Evolutionary conservation across 768 basidiomycete genomes (phyloP), one percentile per base, ranked within the genome.

Genomic region (Boletus huronensis): DNA sequence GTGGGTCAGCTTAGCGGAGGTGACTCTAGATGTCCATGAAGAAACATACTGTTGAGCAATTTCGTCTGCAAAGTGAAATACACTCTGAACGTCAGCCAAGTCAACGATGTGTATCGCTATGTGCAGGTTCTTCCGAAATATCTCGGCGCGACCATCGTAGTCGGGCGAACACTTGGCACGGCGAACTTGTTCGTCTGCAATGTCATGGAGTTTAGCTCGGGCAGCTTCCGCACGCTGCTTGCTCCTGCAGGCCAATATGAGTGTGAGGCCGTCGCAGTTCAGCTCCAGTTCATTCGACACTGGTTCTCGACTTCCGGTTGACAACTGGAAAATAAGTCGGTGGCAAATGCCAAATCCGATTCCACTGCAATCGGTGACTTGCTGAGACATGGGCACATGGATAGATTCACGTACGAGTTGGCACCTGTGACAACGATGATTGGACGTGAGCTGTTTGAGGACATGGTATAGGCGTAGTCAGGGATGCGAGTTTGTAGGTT

Each of bases 271-370:
- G 17, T 78, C 74, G 60, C 76, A 82, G 8, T 70, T 68, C 13
- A 61, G 51, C 38, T 56, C 66, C 57, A 53, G 53, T 53, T 52
- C 48, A 25, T 55, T 54, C 43, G 60, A 55, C 32, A 47, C 46
- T 14, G 46, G 19, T 13, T 77, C 70, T 6, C 82, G 80, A 53
- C 64, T 65, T 14, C 67, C 63, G 39, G 75, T 73, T n/a, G 81
- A 81, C 17, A 93, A 74, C 61, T 91, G 85, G 59, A 76, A 70
- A 42, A 94, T 76, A 7, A 94, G 78, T 44, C 92, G 85, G 57
- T 86, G 82, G 72, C 90, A 92, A 41, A 89, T 86, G 13, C 88
- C 90, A 66, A 87, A 88, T 16, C 92, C 92, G 17, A 94, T 78
- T 52, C 92, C 92, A 36, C 91, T 93, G 66, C 3, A 53, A 53